Evolutionary conservation across 352 stramenopile species (phyloP).

Genomic region (Phytophthora lateralis): DNA sequence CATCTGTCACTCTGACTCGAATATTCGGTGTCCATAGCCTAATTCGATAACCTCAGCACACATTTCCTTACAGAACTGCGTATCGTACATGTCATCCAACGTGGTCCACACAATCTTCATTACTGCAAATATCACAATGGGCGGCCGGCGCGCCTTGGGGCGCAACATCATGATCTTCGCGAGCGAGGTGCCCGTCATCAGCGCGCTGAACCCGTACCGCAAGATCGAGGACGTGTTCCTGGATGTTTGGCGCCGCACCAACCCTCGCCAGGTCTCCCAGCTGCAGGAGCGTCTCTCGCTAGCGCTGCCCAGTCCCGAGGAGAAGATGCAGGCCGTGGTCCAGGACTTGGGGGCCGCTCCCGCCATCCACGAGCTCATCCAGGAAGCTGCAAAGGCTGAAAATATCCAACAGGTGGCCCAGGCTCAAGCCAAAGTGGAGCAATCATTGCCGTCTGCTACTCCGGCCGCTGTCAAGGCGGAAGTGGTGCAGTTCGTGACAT

Average conservation of each 20-base stretch:
- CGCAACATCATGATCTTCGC: slow-evolving; percentile 82
- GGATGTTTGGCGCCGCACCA: slow-evolving; percentile 79
- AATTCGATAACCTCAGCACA: no score
- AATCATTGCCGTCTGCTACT: slow-evolving; percentile 52
- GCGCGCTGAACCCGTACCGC: slow-evolving; percentile 81
- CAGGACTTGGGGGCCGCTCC: slow-evolving; percentile 52
- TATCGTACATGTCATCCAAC: not conserved
- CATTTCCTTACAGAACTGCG: not conserved
- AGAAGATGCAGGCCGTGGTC: slow-evolving; percentile 66
- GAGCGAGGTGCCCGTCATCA: slow-evolving; percentile 86
- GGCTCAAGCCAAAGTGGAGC: slow-evolving; percentile 50
- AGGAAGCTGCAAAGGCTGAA: slow-evolving; percentile 54
- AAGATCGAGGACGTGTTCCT: slow-evolving; percentile 87
- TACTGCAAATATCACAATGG: slow-evolving; percentile 13
- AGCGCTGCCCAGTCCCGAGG: slow-evolving; percentile 46
- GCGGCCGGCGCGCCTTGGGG: slow-evolving; percentile 21
- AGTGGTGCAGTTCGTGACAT: slow-evolving; percentile 76
- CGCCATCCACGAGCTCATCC: slow-evolving; percentile 63
- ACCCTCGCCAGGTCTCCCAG: slow-evolving; percentile 57
- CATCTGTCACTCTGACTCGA: not conserved
- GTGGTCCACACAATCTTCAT: not conserved
- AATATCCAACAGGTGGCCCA: slow-evolving; percentile 49
- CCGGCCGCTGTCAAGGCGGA: slow-evolving; percentile 59
- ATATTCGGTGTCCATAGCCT: not conserved
- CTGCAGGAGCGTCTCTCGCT: slow-evolving; percentile 58